Evolutionary conservation across 441 rosid species (phyloP), one percentile per base, ranked within the genome.

Genomic region (Erodium texanum): DNA sequence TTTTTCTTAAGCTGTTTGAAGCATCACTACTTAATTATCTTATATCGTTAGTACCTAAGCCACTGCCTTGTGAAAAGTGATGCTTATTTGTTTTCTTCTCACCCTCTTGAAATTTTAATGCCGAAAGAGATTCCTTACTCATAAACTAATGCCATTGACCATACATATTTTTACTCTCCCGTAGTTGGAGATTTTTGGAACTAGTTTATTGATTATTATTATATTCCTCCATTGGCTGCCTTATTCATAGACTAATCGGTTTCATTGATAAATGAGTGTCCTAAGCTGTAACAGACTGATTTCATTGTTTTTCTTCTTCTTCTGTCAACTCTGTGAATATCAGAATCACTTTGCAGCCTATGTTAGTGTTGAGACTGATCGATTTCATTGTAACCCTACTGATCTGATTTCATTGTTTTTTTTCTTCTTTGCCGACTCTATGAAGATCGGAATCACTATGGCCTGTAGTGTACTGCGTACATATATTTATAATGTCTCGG

Each of bases 51-150:
- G 50, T 68, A 68, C 76, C 76, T 54, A 62, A 65, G 76, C 69
- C 73, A 66, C 64, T 71, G 69, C 78, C 41, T 74, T 23, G 77
- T 70, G 29, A 70, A 66, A 74, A 59, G 71, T 64, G 74, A 50
- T 69, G 68, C 38, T n/a, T 3, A 34, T 50, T 69, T 64, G 74
- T 70, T 67, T 65, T 38, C 45, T 70, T 67, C 64, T 59, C 70
- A 34, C 29, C 29, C 29, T 27, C 29, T 27, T 1, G 1, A 27
- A 27, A 27, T 27, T 27, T 27, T 27, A 27, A 27, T 23, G 24
- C 3, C 22, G 3, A 1, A 59, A 68, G 34, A 16, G 56, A 70
- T 75, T 67, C 68, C 62, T 5, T 6, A 3, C 23, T 9, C 65
- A 38, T 22, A 15, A 45, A 68, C 48, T 1, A 6, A 41, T 36